Evolutionary conservation across 1,284 basidiomycete genomes (phyloP), one percentile per base, ranked within the genome.

Genomic region (Ganoderma lucidum): DNA sequence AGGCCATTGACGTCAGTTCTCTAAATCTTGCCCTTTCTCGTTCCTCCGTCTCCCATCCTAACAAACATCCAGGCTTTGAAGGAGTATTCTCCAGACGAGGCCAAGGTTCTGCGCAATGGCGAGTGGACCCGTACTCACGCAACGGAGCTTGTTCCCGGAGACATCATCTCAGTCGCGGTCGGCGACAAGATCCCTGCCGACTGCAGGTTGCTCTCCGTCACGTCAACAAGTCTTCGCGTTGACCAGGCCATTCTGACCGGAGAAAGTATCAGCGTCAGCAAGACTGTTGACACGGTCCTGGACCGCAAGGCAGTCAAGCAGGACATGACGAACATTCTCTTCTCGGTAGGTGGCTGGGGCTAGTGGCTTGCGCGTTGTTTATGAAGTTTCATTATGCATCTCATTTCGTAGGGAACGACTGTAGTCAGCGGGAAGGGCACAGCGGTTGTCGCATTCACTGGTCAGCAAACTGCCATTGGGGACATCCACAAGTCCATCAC

Each of bases 221-320:
- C 94, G 19, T 97, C 96, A 10, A 96, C 93, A 68, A 96, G 92
- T 76, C 97, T 98, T 83, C 89, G 95, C 65, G 86, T 98, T 69
- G 96, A 98, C 81, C 96, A 98, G 81, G 96, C 96, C 55, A 94
- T 98, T 78, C 87, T 98, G 56, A 98, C 96, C 0, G 97, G 96
- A 44, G 97, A 98, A 82, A 95, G 93, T 77, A 85, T 87, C 74
- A 96, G 94, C 73, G 96, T 98, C 35, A 88, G 90, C 83, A 98
- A 98, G 83, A 88, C 85, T 37, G 78, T 87, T 4, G 88, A 88
- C 17, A 82, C 86, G 15, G 90, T 98, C 48, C 75, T 84, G 8
- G 95, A 96, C 76, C 70, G 80, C 48, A 85, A 84, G 69, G 96
- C 96, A 3, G 97, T 98, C 70, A 97, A 97, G 82, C 96, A 98